A percentile compares a stretch with the other conserved stretches of the same genome.
phyloP scores from a whole-genome alignment of 2,329 filamentous ascomycete genomes.

The Xylariaceae sp. region DNA sequence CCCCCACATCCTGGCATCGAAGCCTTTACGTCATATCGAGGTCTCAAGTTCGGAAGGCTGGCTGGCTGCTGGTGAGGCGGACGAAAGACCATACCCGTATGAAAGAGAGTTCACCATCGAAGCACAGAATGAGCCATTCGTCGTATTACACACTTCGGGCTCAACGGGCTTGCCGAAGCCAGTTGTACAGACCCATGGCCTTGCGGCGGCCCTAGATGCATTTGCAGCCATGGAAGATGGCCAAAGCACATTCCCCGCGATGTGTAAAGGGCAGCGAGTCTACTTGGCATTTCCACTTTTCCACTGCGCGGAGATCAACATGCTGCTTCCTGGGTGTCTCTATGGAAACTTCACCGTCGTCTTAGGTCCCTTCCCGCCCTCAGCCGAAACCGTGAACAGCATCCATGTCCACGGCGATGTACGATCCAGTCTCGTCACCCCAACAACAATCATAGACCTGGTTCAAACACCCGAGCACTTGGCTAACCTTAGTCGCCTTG shows the following conservation, averaged over 20 bases:
- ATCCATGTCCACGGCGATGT: conserved; percentile 18
- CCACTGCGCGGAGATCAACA: conserved; percentile 15
- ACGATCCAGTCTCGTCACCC: conserved; percentile 13
- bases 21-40: conserved; percentile 20
- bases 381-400: conserved; percentile 12
- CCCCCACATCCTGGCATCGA: conserved; percentile 24
- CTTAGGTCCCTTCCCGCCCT: conserved; percentile 24
- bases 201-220: neutral
- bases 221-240: neutral
- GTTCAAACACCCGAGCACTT: conserved; percentile 19
- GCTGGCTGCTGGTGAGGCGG: conserved; percentile 11
- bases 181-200: conserved; percentile 16
- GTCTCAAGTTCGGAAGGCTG: conserved; percentile 19
- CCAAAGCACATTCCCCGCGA: conserved; percentile 4
- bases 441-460: conserved; percentile 21
- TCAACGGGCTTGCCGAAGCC: conserved; percentile 25
- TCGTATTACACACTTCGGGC: conserved; percentile 24
- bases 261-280: conserved; percentile 10
- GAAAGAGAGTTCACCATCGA: conserved; percentile 14
- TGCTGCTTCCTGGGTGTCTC: conserved; percentile 17
- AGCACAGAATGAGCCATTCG: conserved; percentile 13
- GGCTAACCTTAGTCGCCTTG: conserved; percentile 21
- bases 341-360: conserved; percentile 24
- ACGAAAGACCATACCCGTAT: conserved; percentile 7
- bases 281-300: conserved; percentile 18